These are phyloP conservation scores for Penicillium ucsense DNA, from an alignment of 495 filamentous ascomycete genomes.

Conservation along the genomic window DNA sequence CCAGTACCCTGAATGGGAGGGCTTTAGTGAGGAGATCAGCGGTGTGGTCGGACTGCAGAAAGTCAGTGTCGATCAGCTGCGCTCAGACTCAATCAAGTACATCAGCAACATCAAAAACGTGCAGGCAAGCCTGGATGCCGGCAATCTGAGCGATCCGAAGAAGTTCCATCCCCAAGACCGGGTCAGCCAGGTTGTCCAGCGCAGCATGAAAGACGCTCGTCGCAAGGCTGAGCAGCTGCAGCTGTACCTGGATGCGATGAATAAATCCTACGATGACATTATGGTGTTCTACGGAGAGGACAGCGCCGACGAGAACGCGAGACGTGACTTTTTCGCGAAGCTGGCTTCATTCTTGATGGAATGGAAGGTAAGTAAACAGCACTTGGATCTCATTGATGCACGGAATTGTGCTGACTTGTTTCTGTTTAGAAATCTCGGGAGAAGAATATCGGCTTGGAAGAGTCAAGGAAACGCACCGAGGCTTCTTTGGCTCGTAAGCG, in stretches of 20 bases:
- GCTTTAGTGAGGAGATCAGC: slow-evolving; percentile 73
- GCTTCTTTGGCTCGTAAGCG: slow-evolving; percentile 84
- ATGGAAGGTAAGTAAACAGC: slow-evolving; percentile 60
- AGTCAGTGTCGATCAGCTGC: slow-evolving; percentile 87
- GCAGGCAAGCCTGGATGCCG: slow-evolving; percentile 80
- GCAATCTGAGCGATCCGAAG: slow-evolving; percentile 91
- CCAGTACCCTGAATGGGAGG: slow-evolving; percentile 93
- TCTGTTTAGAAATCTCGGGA: slow-evolving; percentile 63
- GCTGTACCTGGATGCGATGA: slow-evolving; percentile 89
- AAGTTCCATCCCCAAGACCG: slow-evolving; percentile 98
- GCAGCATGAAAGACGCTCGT: slow-evolving; percentile 92
- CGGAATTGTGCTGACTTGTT: background rate
- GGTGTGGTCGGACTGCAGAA: slow-evolving; percentile 81
- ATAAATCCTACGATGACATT: slow-evolving; percentile 83
- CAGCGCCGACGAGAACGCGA: slow-evolving; percentile 80
- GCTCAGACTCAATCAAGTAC: slow-evolving; percentile 82
- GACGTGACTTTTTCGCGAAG: slow-evolving; percentile 93
- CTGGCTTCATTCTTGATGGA: slow-evolving; percentile 84
- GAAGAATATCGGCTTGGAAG: slow-evolving; percentile 83
- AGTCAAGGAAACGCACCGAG: slow-evolving; percentile 74
- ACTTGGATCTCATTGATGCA: too few relatives aligned
- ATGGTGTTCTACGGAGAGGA: slow-evolving; percentile 97
- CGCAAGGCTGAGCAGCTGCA: slow-evolving; percentile 95
- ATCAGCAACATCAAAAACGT: slow-evolving; percentile 92
- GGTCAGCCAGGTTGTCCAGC: slow-evolving; percentile 80